A percentile compares a stretch with the other conserved stretches of the same genome.
Evolutionary conservation across 2,329 filamentous ascomycete genomes (phyloP).

Genomic region (Chaetomiaceae sp.): DNA sequence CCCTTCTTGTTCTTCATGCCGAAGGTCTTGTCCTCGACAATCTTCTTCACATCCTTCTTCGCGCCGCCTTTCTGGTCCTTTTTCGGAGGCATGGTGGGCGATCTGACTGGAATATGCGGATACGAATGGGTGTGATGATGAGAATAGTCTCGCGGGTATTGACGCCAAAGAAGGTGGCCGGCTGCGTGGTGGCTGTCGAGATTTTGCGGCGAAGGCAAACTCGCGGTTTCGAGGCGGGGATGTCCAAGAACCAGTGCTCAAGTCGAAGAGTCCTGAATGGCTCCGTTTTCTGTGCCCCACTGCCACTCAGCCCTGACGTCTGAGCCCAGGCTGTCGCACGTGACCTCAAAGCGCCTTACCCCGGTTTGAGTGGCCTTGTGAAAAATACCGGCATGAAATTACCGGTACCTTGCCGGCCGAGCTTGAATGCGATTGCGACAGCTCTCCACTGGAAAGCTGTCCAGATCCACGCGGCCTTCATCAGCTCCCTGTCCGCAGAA

Average conservation of each 20-base stretch:
- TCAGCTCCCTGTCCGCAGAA: neutral
- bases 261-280: constrained; percentile 14
- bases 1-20: constrained; percentile 99
- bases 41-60: constrained; percentile 58
- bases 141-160: neutral
- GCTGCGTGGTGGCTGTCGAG: constrained; percentile 6
- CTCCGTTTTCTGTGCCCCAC: constrained; percentile 11
- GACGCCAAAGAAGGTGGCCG: neutral
- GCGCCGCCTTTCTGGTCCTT: constrained; percentile 50
- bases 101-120: constrained; percentile 4
- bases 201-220: constrained; percentile 18
- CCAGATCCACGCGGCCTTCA: constrained; percentile 22
- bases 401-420: constrained; percentile 13
- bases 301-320: constrained; percentile 24
- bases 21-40: constrained; percentile 92
- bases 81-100: constrained; percentile 65
- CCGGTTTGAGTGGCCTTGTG: neutral
- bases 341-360: constrained; percentile 8
- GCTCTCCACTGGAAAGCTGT: constrained; percentile 27
- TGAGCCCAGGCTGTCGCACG: constrained; percentile 11
- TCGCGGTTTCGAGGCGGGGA: constrained; percentile 18
- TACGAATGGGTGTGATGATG: constrained; percentile 10
- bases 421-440: constrained; percentile 3
- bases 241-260: constrained; percentile 8
- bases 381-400: neutral